Evolutionary conservation across 2,329 filamentous ascomycete species (phyloP).

Genomic region (Trichoderma atroviride): DNA sequence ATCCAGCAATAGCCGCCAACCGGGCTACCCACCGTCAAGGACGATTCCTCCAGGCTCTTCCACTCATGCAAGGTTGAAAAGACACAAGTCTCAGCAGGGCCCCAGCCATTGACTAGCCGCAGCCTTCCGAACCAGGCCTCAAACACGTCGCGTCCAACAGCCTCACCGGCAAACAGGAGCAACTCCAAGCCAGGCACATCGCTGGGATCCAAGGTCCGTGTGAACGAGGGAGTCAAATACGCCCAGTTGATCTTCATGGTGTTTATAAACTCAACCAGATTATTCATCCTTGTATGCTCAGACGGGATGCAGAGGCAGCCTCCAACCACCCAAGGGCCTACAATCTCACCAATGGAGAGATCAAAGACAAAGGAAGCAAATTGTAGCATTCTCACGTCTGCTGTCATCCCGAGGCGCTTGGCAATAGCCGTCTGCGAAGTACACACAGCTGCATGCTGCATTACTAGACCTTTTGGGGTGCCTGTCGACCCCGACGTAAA

Average conservation of each 20-base stretch:
- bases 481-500: slow-evolving; percentile 30
- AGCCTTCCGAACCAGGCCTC: slow-evolving; percentile 27
- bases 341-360: slow-evolving; percentile 27
- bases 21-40: slow-evolving; percentile 22
- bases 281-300: slow-evolving; percentile 24
- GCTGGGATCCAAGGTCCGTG: slow-evolving; percentile 24
- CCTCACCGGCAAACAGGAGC: slow-evolving; percentile 29
- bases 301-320: slow-evolving; percentile 29
- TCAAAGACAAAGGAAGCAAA: slow-evolving; percentile 31
- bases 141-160: slow-evolving; percentile 26
- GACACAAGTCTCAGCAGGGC: slow-evolving; percentile 29
- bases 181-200: slow-evolving; percentile 26
- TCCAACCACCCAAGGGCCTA: slow-evolving; percentile 27
- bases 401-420: slow-evolving; percentile 12
- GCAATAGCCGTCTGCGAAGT: slow-evolving; percentile 23
- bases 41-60: slow-evolving; percentile 16
- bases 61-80: slow-evolving; percentile 27
- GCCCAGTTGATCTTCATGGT: slow-evolving; percentile 17
- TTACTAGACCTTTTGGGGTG: slow-evolving; percentile 29
- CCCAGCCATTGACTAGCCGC: slow-evolving; percentile 30
- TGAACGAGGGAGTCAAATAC: slow-evolving; percentile 28
- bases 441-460: slow-evolving; percentile 27
- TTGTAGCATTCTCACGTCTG: slow-evolving; percentile 28
- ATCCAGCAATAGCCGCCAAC: slow-evolving; percentile 25
- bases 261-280: slow-evolving; percentile 25